Evolutionary conservation across 257 asterid genomes (phyloP), one percentile per base, ranked within the genome.

Genomic region (Solanum lycopersicoides): DNA sequence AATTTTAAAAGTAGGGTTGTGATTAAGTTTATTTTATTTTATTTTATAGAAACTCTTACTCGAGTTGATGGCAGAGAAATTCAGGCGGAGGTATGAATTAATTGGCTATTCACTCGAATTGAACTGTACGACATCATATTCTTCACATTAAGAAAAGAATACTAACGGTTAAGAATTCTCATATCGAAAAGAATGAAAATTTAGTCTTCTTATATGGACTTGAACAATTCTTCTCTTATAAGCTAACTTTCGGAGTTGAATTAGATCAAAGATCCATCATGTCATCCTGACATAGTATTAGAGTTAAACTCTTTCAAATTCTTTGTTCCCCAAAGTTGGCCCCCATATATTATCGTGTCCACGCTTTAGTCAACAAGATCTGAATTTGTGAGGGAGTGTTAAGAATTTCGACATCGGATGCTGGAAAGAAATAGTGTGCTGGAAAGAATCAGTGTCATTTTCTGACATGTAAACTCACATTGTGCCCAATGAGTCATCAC

Each of bases 351-450:
- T 6, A 53, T 3, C 18, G 2, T 7, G 4, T 53, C 23, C 8
- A 53, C 63, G 2, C n/a, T 53, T 0, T 23, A 18, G 2, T 18
- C 7, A 53, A 53, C 0, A 4, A 53, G 63, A 0, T 53, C 11
- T 16, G 10, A 0, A 0, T 18, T 4, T 53, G n/a, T 1, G 4
- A 0, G 9, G 1, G 2, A 53, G 10, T 53, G 10, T 53, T 53
- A 53, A 6, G 2, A 53, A 53, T 6, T 47, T 18, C 56, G 7
- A 47, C 56, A 47, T 47, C 20, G 20, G 2, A 3, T 13, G 5
- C 72, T n/a, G 3, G 30, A 28, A 28, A 28, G 30, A 28, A 28
- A 28, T 28, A 28, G 30, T 28, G 30, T 28, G 30, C 30, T 28
- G 30, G 35, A 25, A 11, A 5, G 34, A 65, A 66, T 66, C 20